Evolutionary conservation across 768 basidiomycete species (phyloP), one percentile per base, ranked within the genome.

Genomic region (Exidia glandulosa): DNA sequence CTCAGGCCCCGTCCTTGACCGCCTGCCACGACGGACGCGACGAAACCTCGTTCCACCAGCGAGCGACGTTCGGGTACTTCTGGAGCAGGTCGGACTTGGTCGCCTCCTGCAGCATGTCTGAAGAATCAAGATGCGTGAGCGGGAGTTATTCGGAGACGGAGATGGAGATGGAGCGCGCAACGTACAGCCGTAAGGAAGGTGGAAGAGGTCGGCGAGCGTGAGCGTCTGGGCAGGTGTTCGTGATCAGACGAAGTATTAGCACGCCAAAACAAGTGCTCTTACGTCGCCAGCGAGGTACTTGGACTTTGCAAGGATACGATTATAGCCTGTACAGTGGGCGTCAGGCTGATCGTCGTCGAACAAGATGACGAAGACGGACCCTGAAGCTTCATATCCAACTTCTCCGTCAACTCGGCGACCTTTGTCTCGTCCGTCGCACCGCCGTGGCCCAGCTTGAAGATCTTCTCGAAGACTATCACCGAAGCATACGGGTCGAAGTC

Each of bases 401-500:
- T 63, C 6, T 66, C 41, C 27, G 64, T 64, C 10, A 62, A 45
- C 2, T 56, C 25, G 23, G 54, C 32, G 13, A 58, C 65, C 45
- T 45, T 45, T 23, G 59, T 45, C 6, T 47, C 23, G 56, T 57
- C 41, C 27, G 58, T 33, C 56, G 31, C 29, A 33, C 23, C 33
- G 16, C 60, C 60, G 14, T 25, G 19, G 50, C 27, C 25, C 82
- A 68, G 69, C 62, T 81, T 81, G 62, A 79, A 74, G 23, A 83
- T 65, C 62, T 75, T 76, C 68, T 88, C 84, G 3, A 58, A 61
- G 6, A 75, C 72, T 4, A 82, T 69, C 2, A 67, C 70, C 16
- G 66, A 58, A 0, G 77, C 84, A 59, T 66, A 74, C 0, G 76
- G 69, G 57, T 86, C 76, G 62, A 87, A 88, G 66, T 83, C 76